A percentile compares a stretch with the other conserved stretches of the same genome.
These are phyloP conservation scores for Apophysomyces elegans DNA, from an alignment of 371 early-diverging fungal genomes.

Conservation along the genomic window DNA sequence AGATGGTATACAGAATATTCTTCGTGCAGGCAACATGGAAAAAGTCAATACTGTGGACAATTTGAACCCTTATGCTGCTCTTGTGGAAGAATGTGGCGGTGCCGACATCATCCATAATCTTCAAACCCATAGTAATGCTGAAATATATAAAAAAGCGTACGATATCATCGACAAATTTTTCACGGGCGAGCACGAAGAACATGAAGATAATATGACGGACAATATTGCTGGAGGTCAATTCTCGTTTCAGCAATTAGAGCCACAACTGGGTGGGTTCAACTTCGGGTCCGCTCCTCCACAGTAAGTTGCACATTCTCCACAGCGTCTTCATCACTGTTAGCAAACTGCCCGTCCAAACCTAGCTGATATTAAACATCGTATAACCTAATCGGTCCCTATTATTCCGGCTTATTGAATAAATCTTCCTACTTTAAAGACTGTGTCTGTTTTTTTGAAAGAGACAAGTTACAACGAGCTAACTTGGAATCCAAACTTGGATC, in stretches of 20 bases:
- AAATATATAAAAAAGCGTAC: conserved; percentile 95
- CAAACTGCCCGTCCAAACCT: no score
- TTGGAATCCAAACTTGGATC: no score
- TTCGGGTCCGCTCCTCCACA: conserved; percentile 47
- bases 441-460: no score
- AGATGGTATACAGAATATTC: conserved; percentile 89
- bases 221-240: conserved; percentile 66
- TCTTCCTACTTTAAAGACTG: no score
- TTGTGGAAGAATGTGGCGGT: conserved; percentile 91
- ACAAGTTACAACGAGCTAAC: no score
- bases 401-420: no score
- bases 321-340: no score
- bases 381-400: no score
- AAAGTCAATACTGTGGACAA: conserved; percentile 54
- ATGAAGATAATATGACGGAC: conserved; percentile 50
- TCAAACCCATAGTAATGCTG: conserved; percentile 89
- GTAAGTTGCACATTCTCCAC: no score
- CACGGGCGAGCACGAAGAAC: conserved; percentile 82
- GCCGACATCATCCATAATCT: conserved; percentile 90
- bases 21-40: conserved; percentile 55
- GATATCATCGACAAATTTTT: conserved; percentile 93
- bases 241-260: conserved; percentile 62
- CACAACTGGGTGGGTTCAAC: conserved; percentile 72
- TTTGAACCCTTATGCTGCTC: conserved; percentile 81
- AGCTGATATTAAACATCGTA: no score